A percentile compares a stretch with the other conserved stretches of the same genome.
phyloP scores from a whole-genome alignment of 2,329 filamentous ascomycete species.

The Dryadomyces quercus-mongolicae region DNA sequence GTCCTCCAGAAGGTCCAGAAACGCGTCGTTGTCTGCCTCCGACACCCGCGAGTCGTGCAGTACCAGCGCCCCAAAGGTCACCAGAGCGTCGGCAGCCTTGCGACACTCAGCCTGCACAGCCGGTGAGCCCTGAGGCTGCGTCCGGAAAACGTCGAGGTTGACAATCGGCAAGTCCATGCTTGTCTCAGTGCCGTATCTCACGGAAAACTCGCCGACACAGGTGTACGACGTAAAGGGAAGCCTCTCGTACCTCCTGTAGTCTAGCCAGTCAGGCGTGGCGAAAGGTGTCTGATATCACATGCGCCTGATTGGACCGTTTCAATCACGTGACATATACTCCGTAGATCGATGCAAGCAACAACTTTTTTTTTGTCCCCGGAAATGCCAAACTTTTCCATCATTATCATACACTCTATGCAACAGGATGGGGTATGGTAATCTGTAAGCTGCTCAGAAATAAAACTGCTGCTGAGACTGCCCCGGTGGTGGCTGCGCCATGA shows the following conservation, averaged over 20 bases:
- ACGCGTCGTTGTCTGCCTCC: slow-evolving; percentile 40
- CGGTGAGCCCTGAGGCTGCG: slow-evolving; percentile 27
- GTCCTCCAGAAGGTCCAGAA: slow-evolving; percentile 51
- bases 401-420: background rate
- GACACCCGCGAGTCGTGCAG: slow-evolving; percentile 48
- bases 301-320: background rate
- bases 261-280: no score
- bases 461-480: slow-evolving; percentile 44
- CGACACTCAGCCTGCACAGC: slow-evolving; percentile 37
- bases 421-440: no score
- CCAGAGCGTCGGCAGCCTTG: slow-evolving; percentile 42
- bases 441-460: slow-evolving; percentile 31
- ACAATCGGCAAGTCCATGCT: slow-evolving; percentile 47
- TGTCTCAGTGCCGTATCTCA: background rate
- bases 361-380: background rate
- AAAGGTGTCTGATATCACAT: background rate
- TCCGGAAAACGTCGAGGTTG: slow-evolving; percentile 45
- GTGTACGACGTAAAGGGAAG: no score
- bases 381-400: background rate
- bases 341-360: background rate
- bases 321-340: background rate
- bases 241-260: no score
- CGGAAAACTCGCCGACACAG: no score
- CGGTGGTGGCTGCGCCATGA: slow-evolving; percentile 45
- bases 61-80: slow-evolving; percentile 47